phyloP scores from a whole-genome alignment of 257 asterid genomes.

The Coffea eugenioides region DNA sequence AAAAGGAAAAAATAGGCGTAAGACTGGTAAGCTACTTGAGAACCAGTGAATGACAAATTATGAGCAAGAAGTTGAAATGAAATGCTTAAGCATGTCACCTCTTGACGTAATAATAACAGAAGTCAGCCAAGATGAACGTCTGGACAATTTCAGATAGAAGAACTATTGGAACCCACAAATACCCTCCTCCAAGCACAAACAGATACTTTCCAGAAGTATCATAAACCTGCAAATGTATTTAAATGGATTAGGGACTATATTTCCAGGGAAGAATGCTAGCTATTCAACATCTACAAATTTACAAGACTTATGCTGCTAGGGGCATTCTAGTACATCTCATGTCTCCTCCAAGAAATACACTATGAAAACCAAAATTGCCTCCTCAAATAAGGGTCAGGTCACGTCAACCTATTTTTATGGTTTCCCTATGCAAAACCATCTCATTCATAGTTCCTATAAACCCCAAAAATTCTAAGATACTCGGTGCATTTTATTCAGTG shows the following conservation, averaged over 20 bases:
- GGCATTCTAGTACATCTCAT: neutral
- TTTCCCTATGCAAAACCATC: too few species aligned
- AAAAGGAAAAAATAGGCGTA: constrained; percentile 21
- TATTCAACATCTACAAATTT: neutral
- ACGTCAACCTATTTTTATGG: too few species aligned
- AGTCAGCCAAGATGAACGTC: constrained; percentile 84
- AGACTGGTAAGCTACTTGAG: neutral
- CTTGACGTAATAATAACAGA: constrained; percentile 79
- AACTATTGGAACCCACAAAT: constrained; percentile 65
- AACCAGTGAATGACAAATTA: neutral
- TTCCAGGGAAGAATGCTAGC: neutral
- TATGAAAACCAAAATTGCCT: too few species aligned
- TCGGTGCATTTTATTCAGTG: neutral
- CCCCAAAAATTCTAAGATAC: too few species aligned
- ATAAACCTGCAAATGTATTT: constrained; percentile 50
- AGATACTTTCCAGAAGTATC: constrained; percentile 62
- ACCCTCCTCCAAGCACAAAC: constrained; percentile 58
- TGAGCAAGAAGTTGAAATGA: neutral
- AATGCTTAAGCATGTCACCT: constrained; percentile 44
- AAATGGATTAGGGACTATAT: too few species aligned
- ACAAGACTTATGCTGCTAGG: too few species aligned
- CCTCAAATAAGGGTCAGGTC: too few species aligned
- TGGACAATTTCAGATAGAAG: constrained; percentile 67
- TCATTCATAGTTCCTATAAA: too few species aligned
- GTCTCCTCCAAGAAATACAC: too few species aligned